Conservation (phyloP, 1,284 basidiomycete species). For the Puccinia brachypodii region DNA sequence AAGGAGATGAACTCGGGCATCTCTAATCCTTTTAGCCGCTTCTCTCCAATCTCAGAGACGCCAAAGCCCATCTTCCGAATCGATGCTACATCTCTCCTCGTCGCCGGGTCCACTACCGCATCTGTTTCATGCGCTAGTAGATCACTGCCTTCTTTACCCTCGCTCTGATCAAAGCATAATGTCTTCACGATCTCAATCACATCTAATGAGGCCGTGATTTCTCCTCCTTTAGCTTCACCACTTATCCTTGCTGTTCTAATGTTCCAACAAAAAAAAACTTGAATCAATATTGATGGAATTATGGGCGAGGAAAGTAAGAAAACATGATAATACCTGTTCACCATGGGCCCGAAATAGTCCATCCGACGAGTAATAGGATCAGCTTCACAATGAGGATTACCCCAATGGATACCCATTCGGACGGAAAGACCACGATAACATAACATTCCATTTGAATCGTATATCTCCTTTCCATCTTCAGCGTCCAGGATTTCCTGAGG, state of each 20-base stretch:
- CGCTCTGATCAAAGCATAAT: constrained; percentile 56
- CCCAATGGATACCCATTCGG: constrained; percentile 97
- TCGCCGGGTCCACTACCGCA: constrained; percentile 55
- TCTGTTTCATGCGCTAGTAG: constrained; percentile 52
- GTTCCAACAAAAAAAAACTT: constrained; percentile 11
- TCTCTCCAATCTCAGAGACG: constrained; percentile 78
- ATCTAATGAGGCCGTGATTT: constrained; percentile 90
- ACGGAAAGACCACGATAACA: constrained; percentile 88
- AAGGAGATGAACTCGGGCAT: constrained; percentile 80
- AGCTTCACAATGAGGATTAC: constrained; percentile 82
- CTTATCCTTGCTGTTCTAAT: constrained; percentile 75
- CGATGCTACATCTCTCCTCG: constrained; percentile 63
- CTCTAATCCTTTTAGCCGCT: constrained; percentile 82
- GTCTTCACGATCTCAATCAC: constrained; percentile 77
- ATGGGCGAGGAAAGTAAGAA: constrained; percentile 68
- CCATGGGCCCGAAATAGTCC: constrained; percentile 65
- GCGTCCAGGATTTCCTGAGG: constrained; percentile 90
- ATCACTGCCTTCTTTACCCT: constrained; percentile 57
- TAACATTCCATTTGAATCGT: constrained; percentile 64
- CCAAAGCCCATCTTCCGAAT: constrained; percentile 74
- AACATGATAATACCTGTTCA: constrained; percentile 50
- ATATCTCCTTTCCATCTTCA: constrained; percentile 81
- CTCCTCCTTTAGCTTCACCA: constrained; percentile 82
- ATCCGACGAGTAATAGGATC: constrained; percentile 94
- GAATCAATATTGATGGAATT: constrained; percentile 74